Evolutionary conservation across 441 rosid species (phyloP).

Genomic region (Erodium chrysanthum): DNA sequence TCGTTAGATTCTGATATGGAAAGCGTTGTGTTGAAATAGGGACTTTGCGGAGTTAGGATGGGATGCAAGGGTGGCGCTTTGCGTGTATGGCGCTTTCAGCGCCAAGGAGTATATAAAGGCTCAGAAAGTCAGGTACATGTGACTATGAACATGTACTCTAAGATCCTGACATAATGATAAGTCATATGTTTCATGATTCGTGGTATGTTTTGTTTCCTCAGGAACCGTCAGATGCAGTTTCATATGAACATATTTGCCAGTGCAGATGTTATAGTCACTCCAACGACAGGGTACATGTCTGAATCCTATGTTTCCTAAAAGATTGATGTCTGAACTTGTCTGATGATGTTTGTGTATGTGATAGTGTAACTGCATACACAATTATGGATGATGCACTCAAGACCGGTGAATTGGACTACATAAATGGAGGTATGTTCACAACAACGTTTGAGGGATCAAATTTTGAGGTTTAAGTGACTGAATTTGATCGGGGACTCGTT

Average conservation of each 20-base stretch:
- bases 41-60: slow-evolving; percentile 43
- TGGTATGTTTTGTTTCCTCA: slow-evolving; percentile 15
- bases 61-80: slow-evolving; percentile 57
- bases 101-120: slow-evolving; percentile 52
- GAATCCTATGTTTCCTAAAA: too few species aligned
- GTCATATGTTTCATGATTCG: too few species aligned
- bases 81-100: slow-evolving; percentile 46
- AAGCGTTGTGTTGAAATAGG: slow-evolving; percentile 25
- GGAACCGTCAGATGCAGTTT: slow-evolving; percentile 52
- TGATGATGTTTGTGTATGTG: neutral
- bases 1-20: slow-evolving; percentile 6
- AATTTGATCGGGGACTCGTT: neutral
- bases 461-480: neutral
- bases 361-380: slow-evolving; percentile 55
- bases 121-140: slow-evolving; percentile 44
- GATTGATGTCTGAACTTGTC: too few species aligned
- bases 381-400: slow-evolving; percentile 33
- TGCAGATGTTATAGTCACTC: slow-evolving; percentile 64
- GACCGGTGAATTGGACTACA: slow-evolving; percentile 66
- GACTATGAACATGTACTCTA: neutral
- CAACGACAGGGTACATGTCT: slow-evolving; percentile 52
- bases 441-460: neutral
- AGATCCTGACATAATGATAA: too few species aligned
- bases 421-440: slow-evolving; percentile 49
- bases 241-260: slow-evolving; percentile 35